Base-by-base conservation (phyloP, 1,284 basidiomycete genomes). In the Ceraceosorus guamensis region DNA sequence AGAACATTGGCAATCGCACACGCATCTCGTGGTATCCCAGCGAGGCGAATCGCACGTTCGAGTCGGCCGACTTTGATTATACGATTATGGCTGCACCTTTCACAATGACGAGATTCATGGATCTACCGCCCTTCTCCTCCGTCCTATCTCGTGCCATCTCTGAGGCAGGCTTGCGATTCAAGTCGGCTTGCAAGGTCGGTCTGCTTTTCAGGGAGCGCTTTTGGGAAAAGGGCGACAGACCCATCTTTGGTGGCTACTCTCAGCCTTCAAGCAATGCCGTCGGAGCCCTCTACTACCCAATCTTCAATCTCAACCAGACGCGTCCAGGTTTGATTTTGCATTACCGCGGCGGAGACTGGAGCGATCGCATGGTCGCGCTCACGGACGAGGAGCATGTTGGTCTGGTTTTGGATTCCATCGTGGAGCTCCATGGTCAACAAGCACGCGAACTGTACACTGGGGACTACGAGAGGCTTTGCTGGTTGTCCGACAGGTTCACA, bases 191-290 rank as follows among this genome's bases (percentile, higher is more conserved):
- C 59, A 69, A 69, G 44, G 63, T 67, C 14, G 56, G 63, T 10
- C 60, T 68, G 31, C 56, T 60, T 6, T 69, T 66, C 63, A 61
- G 66, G 53, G 60, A 60, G 18, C 60, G 67, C 52, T 69, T 69
- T 63, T 69, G 67, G 67, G 66, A 68, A 48, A 53, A 68, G n/a
- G 50, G 62, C 50, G 62, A 61, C 24, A 52, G 57, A 11, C 67
- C 67, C 31, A 69, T 69, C 52, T 62, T 58, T 37, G 67, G 65
- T 10, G 67, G 67, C n/a, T 69, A 63, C 52, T 57, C 57, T 16
- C 37, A 18, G 14, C 18, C 46, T 13, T 30, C 46, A 18, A 48
- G 18, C 46, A 24, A 24, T n/a, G 46, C 37, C 11, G 46, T 50
- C 14, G 31, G 14, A 14, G 33, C 13, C 11, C 33, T 48, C 31